Evolutionary conservation across 768 basidiomycete species (phyloP), one percentile per base, ranked within the genome.

Genomic region (Mycena vulgaris): DNA sequence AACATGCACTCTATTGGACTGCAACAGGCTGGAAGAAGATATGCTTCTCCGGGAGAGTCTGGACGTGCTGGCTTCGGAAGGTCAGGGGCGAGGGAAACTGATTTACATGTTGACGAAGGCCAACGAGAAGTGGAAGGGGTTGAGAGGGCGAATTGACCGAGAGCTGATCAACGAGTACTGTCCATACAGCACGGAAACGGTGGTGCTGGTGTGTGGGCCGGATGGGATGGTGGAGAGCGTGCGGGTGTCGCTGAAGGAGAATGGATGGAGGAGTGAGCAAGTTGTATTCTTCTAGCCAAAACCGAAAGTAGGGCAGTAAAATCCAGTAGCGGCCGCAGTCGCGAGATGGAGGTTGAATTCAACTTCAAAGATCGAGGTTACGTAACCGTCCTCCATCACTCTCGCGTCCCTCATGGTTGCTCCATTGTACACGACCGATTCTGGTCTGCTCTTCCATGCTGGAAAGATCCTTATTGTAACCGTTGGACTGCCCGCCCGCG

Each of bases 391-490:
- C 35, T 48, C 16, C 47, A 27, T 48, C 23, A n/a, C 13, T 14
- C 47, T 23, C n/a, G n/a, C n/a, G n/a, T n/a, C n/a, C n/a, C 6
- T 23, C 42, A 95, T 97, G 96, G 95, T 93, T 19, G 97, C 96
- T n/a, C 97, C 97, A 3, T 83, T 99, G 52, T 99, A 98, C 80
- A 96, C 94, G 9, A 99, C 97, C 13, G 95, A 89, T 49, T 95
- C 93, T 62, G 93, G 93, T 16, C 86, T 95, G 30, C 89, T 96
- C 47, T 96, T 92, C 78, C 95, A 96, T 79, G 97, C 97, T 11
- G 97, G 97, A 74, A 96, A 98, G 83, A 98, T 99, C 78, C 85
- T 99, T 27, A 92, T 98, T 52, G 85, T 96, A 66, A 95, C 96
- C 23, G 93, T 98, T 63, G 97, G 97, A 11, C 86, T 99, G 4